These are phyloP conservation scores for Diaporthe sp. DNA, from an alignment of 2,329 filamentous ascomycete genomes.

Conservation along the genomic window DNA sequence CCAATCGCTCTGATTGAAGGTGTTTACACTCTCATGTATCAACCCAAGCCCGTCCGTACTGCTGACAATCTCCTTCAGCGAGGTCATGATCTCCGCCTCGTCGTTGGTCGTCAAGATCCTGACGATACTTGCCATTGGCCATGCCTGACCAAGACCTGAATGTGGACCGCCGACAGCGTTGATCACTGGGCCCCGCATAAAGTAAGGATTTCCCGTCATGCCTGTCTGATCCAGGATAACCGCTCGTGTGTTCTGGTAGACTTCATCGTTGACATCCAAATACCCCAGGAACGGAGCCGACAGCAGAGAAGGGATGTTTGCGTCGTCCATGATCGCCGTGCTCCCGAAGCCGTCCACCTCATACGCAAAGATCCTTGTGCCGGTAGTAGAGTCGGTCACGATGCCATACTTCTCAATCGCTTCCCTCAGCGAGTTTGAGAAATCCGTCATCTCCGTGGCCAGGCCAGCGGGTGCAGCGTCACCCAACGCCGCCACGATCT, in stretches of 20 bases:
- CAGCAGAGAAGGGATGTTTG: conserved; percentile 76
- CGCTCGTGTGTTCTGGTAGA: conserved; percentile 81
- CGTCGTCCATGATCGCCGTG: conserved; percentile 74
- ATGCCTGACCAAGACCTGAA: conserved; percentile 76
- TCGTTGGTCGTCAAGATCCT: conserved; percentile 83
- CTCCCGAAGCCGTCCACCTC: conserved; percentile 80
- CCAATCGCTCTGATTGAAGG: conserved; percentile 65
- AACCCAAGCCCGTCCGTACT: conserved; percentile 80
- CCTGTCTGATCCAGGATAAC: conserved; percentile 69
- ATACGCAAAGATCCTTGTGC: conserved; percentile 71
- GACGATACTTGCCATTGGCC: conserved; percentile 89
- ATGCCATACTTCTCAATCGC: conserved; percentile 59
- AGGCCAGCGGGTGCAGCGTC: conserved; percentile 59
- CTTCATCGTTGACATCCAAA: conserved; percentile 66
- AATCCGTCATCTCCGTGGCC: conserved; percentile 68
- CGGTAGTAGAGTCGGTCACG: conserved; percentile 52
- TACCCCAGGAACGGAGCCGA: conserved; percentile 73
- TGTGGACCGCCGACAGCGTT: conserved; percentile 68
- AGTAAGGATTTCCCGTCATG: conserved; percentile 79
- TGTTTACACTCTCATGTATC: conserved; percentile 85
- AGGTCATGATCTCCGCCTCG: conserved; percentile 79
- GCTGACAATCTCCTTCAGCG: conserved; percentile 75
- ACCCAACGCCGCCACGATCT: conserved; percentile 60
- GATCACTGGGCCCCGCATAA: conserved; percentile 66
- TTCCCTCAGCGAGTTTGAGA: conserved; percentile 64